Base-by-base conservation (phyloP, 805 yeast species). In the Limtongozyma cylindracea region DNA sequence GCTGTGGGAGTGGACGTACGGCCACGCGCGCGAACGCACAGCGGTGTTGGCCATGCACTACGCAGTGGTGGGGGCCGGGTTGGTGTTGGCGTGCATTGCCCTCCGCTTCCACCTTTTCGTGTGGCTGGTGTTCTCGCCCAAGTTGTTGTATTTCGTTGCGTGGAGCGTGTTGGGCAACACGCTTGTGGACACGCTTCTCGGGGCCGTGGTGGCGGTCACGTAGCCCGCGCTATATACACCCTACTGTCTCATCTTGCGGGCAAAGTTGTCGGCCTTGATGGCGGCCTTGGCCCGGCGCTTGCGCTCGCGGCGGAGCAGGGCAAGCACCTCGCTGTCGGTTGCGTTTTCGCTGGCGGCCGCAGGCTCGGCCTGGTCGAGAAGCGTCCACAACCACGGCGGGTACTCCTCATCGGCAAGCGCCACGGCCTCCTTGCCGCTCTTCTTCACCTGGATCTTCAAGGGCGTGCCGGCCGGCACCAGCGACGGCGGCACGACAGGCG, bases 51-150 rank as follows among this genome's bases (percentile, higher is more conserved):
- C 46, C 11, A 41, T 65, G 16, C 73, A 69, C 34, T 73, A 72
- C 38, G 47, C 70, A 2, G 29, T 68, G 1, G 49, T 67, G 7
- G 70, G 74, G 2, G 32, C 61, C 3, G 57, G 60, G 20, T 54
- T 78, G 22, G 38, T 74, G 19, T 45, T 49, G 0, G 70, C 94
- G 9, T 88, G 96, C 39, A 55, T 57, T 22, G 50, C 60, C 11
- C 53, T 82, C 31, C 54, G 92, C 31, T 73, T 69, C 36, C 98
- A 88, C 41, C 50, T 88, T 25, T 88, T 88, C 39, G 73, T 88
- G 7, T 88, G 98, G 98, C 82, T 96, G 2, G 98, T 88, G 6
- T 88, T 88, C 47, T 74, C 92, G 23, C 98, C 98, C 2, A 84
- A 82, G 35, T 41, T 88, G 4, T 55, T 91, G 17, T 88, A 71